These are phyloP conservation scores for Xerocomellus chrysenteron DNA, from an alignment of 768 basidiomycete genomes.

Conservation along the genomic window DNA sequence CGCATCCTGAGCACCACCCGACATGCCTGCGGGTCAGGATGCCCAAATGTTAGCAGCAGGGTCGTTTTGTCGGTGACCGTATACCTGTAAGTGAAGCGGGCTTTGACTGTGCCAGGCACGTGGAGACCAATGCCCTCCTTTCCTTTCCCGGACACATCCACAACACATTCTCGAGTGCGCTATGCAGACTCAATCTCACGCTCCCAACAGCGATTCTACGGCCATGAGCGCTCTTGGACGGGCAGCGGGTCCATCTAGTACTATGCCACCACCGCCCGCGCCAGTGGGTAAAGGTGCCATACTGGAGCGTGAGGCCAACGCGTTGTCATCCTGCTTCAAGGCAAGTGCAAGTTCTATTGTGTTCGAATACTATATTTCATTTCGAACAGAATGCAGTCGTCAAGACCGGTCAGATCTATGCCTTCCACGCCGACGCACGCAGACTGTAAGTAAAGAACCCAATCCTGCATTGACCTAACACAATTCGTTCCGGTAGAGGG, in stretches of 20 bases:
- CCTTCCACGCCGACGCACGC: slow-evolving; percentile 63
- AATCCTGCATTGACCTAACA: background rate
- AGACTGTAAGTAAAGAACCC: slow-evolving; percentile 50
- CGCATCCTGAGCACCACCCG: slow-evolving; percentile 16
- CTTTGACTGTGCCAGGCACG: slow-evolving; percentile 3
- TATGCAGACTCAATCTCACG: slow-evolving; percentile 49
- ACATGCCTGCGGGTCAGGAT: slow-evolving; percentile 19
- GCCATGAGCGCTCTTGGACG: slow-evolving; percentile 15
- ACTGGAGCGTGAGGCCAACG: slow-evolving; percentile 65
- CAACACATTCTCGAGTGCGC: background rate
- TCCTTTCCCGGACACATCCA: slow-evolving; percentile 26
- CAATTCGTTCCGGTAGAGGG: slow-evolving; percentile 39
- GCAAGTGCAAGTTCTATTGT: slow-evolving; percentile 32
- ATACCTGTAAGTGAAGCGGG: background rate
- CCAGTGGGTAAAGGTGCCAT: slow-evolving; percentile 40
- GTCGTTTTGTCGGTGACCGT: background rate
- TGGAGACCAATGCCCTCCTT: background rate
- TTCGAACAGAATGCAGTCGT: slow-evolving; percentile 54
- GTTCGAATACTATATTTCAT: background rate
- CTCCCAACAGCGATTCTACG: slow-evolving; percentile 18
- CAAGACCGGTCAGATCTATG: slow-evolving; percentile 69
- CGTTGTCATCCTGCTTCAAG: slow-evolving; percentile 56
- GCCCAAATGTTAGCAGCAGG: background rate
- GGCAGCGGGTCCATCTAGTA: slow-evolving; percentile 27
- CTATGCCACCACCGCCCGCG: slow-evolving; percentile 57